A percentile compares a stretch with the other conserved stretches of the same genome.
Evolutionary conservation across 2,329 filamentous ascomycete species (phyloP).

Genomic region (Verruconis gallopava): DNA sequence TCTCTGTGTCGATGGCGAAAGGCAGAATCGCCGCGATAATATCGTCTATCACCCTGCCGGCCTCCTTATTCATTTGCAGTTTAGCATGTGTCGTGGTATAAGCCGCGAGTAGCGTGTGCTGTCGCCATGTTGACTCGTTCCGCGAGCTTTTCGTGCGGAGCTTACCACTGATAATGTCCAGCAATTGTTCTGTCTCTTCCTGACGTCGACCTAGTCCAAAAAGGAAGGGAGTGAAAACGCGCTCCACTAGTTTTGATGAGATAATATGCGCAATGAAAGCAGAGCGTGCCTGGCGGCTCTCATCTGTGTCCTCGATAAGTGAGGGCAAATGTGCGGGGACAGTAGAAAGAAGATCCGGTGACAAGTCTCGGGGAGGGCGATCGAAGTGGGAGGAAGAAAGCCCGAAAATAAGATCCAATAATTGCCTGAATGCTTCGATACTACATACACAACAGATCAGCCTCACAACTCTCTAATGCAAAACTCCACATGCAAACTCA

Average conservation of each 20-base stretch:
- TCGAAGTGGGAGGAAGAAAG: conserved; percentile 38
- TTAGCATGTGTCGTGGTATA: conserved; percentile 45
- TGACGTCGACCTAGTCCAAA: conserved; percentile 42
- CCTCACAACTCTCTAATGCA: background rate
- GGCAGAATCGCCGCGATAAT: conserved; percentile 42
- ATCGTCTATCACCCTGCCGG: conserved; percentile 42
- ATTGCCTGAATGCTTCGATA: conserved; percentile 38
- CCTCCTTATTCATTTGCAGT: conserved; percentile 41
- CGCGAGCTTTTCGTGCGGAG: conserved; percentile 43
- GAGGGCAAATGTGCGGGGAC: conserved; percentile 41
- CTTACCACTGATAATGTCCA: conserved; percentile 41
- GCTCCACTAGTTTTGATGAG: conserved; percentile 41
- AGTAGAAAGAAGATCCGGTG: conserved; percentile 33
- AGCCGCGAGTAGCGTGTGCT: conserved; percentile 43
- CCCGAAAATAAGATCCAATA: conserved; percentile 38
- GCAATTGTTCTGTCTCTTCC: conserved; percentile 43
- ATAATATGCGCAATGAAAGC: conserved; percentile 44
- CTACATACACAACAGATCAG: conserved; percentile 19
- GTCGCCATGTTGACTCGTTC: conserved; percentile 45
- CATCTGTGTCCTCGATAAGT: conserved; percentile 39
- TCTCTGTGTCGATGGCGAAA: conserved; percentile 33
- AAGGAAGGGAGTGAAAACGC: conserved; percentile 45
- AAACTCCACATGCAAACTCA: background rate
- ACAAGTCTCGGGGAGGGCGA: conserved; percentile 28
- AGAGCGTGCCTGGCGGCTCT: conserved; percentile 39